Evolutionary conservation across 805 yeast species (phyloP), one percentile per base, ranked within the genome.

Genomic region (Maudiozyma pseudohumilis): DNA sequence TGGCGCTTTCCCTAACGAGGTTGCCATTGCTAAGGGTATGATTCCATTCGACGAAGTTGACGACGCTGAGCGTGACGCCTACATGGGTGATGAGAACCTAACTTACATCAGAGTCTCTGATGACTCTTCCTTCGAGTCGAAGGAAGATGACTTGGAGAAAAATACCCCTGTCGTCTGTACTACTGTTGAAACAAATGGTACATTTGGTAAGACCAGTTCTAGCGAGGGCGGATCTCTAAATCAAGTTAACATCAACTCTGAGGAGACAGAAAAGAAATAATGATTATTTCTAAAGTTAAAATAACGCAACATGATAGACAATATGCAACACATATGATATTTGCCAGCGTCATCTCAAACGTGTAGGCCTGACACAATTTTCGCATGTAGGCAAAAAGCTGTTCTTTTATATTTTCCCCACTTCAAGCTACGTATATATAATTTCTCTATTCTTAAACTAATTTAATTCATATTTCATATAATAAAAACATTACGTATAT

Each of bases 1-100:
- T 44, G 56, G 56, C 30, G 58, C 67, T 0, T 65, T 62, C 40
- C 56, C 62, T 11, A 60, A 52, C 23, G 62, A 61, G 36, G 67
- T 56, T 12, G 61, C 61, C 9, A 47, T 48, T 34, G 47, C 46
- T 42, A 53, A 47, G 35, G 57, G 56, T 29, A 44, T 60, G 55
- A 41, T 55, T 35, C 65, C 65, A 35, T 57, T 44, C 47, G 45
- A 52, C 30, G 60, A 56, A 42, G 38, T 59, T 15, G 36, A 52
- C 11, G 44, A 45, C 26, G 55, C 43, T 15, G 60, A 55, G 35
- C 33, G 51, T 21, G 44, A 40, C 17, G 31, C 20, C n/a, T 39
- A 38, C 35, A 19, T 31, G 16, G 23, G 35, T 28, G 36, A 39
- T 17, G 32, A 32, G 22, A 26, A 18, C 4, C 12, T 26, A 7